Conservation (phyloP, 345 rosid genomes). For the Populus deltoides region DNA sequence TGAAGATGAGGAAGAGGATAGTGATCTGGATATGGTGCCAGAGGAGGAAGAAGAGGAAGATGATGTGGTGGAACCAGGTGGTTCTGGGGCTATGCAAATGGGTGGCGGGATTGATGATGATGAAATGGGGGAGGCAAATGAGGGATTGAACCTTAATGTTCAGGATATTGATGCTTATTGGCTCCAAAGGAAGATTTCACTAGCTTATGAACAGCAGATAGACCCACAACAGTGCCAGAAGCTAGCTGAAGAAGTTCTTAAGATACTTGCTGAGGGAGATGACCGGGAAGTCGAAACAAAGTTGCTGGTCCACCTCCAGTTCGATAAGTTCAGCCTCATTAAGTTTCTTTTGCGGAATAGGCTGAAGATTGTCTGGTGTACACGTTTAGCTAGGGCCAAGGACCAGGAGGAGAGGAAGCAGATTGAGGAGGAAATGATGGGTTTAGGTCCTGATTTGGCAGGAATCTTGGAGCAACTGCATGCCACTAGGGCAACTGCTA, state of each 20-base stretch:
- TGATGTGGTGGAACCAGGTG: constrained; percentile 49
- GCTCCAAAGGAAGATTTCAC: constrained; percentile 94
- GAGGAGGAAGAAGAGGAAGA: constrained; percentile 87
- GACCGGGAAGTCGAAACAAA: constrained; percentile 78
- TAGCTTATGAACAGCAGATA: constrained; percentile 78
- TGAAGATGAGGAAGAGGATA: constrained; percentile 85
- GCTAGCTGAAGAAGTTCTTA: constrained; percentile 90
- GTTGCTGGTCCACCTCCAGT: constrained; percentile 57
- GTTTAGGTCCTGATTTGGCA: constrained; percentile 62
- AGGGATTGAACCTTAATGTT: constrained; percentile 68
- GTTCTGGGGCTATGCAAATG: constrained; percentile 78
- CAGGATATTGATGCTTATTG: constrained; percentile 97
- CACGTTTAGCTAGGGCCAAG: constrained; percentile 91
- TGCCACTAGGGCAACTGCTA: constrained; percentile 89
- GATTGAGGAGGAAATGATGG: constrained; percentile 83
- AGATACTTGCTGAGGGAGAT: constrained; percentile 79
- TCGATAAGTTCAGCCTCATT: constrained; percentile 69
- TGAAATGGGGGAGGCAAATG: constrained; percentile 57
- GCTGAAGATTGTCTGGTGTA: constrained; percentile 89
- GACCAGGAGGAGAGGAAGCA: constrained; percentile 73
- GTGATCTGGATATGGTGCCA: constrained; percentile 80
- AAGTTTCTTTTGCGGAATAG: constrained; percentile 66
- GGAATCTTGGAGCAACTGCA: constrained; percentile 88
- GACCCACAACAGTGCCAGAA: constrained; percentile 86
- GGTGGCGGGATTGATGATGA: constrained; percentile 75